phyloP scores from a whole-genome alignment of 345 rosid species.

The Sisymbrium altissimum region DNA sequence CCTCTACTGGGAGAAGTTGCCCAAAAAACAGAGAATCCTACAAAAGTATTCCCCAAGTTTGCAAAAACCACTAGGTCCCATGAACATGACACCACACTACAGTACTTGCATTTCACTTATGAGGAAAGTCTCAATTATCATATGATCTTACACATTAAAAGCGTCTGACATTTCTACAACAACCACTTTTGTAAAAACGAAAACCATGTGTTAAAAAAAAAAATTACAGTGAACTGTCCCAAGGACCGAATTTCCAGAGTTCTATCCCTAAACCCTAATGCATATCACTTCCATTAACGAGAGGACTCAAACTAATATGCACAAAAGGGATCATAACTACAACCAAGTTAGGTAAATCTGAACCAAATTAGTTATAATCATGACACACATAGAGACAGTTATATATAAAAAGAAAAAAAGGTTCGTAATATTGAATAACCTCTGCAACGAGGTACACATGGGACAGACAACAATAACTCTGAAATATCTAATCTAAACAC shows the following conservation, averaged over 20 bases:
- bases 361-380: neutral
- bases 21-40: constrained; percentile 29
- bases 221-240: neutral
- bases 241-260: neutral
- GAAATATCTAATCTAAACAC: constrained; percentile 16
- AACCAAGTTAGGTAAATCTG: neutral
- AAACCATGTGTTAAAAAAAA: neutral
- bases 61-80: constrained; percentile 34
- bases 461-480: constrained; percentile 25
- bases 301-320: neutral
- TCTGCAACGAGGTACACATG: constrained; percentile 29
- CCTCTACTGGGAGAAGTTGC: neutral
- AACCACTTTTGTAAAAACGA: constrained; percentile 6
- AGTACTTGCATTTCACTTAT: constrained; percentile 30
- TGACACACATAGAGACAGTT: neutral
- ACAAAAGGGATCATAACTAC: neutral
- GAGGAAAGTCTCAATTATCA: constrained; percentile 20
- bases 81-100: constrained; percentile 37
- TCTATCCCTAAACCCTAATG: neutral
- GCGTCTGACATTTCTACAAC: constrained; percentile 16
- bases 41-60: constrained; percentile 26
- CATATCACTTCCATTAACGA: neutral
- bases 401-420: neutral
- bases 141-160: constrained; percentile 20
- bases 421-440: constrained; percentile 26